Conservation (phyloP, 2,329 filamentous ascomycete species). For the Scopulariopsis brevicaulis region DNA sequence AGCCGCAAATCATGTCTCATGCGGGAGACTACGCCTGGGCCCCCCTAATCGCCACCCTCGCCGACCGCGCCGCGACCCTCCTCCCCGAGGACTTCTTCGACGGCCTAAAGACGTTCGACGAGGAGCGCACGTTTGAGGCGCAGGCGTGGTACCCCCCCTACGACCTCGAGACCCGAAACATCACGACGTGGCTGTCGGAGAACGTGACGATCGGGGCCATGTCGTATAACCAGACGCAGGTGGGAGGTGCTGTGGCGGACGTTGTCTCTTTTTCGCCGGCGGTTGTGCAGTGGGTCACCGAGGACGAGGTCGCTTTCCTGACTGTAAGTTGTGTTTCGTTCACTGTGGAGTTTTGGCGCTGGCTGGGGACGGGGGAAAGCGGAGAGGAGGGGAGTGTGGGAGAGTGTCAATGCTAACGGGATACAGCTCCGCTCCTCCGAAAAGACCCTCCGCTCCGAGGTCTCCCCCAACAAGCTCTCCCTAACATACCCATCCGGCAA, state of each 20-base stretch:
- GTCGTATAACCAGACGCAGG: constrained; percentile 40
- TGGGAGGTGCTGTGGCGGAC: constrained; percentile 42
- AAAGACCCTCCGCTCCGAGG: constrained; percentile 24
- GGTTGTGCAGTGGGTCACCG: constrained; percentile 45
- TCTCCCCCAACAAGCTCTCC: constrained; percentile 28
- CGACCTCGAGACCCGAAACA: constrained; percentile 44
- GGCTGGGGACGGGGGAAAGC: background rate
- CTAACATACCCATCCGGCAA: constrained; percentile 43
- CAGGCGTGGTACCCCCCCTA: constrained; percentile 47
- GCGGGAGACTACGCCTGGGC: constrained; percentile 46
- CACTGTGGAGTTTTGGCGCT: background rate
- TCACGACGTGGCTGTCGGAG: constrained; percentile 44
- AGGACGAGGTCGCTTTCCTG: constrained; percentile 11
- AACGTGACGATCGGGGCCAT: constrained; percentile 49
- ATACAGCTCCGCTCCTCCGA: constrained; percentile 25
- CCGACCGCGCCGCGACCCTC: constrained; percentile 33
- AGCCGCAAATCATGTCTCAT: constrained; percentile 45
- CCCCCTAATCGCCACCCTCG: constrained; percentile 43
- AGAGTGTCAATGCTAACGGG: constrained; percentile 7
- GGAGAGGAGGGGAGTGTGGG: too few species aligned
- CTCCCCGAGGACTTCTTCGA: constrained; percentile 27
- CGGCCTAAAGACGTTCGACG: constrained; percentile 33
- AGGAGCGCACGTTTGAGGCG: constrained; percentile 38
- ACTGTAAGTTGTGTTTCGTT: constrained; percentile 7
- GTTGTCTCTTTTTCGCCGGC: constrained; percentile 45